phyloP scores from a whole-genome alignment of 768 basidiomycete species.

The Rhizopogon vulgaris region DNA sequence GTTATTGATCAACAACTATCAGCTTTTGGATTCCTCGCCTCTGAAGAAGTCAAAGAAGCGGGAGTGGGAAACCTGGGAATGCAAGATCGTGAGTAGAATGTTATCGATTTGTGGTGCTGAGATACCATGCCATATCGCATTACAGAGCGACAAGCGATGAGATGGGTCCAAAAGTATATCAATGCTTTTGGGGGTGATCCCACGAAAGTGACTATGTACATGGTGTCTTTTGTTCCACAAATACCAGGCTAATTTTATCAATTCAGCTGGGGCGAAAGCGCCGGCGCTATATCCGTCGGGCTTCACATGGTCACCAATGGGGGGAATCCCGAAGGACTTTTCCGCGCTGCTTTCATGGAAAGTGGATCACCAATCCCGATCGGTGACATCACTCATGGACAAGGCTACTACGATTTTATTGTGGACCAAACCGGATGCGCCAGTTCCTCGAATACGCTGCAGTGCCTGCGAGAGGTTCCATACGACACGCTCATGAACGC shows the following conservation, averaged over 20 bases:
- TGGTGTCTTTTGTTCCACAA: background rate
- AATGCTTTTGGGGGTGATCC: slow-evolving; percentile 60
- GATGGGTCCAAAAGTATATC: slow-evolving; percentile 67
- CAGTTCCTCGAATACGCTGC: slow-evolving; percentile 31
- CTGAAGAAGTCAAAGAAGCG: slow-evolving; percentile 45
- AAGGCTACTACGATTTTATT: slow-evolving; percentile 38
- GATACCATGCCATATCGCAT: background rate
- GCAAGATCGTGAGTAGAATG: slow-evolving; percentile 50
- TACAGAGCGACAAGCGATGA: slow-evolving; percentile 48
- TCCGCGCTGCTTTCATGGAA: slow-evolving; percentile 47
- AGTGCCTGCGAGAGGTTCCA: slow-evolving; percentile 34
- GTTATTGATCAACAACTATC: background rate
- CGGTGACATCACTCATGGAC: slow-evolving; percentile 36
- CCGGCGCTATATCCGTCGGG: slow-evolving; percentile 50
- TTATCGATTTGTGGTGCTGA: background rate
- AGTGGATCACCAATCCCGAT: slow-evolving; percentile 42
- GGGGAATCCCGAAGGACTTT: slow-evolving; percentile 40
- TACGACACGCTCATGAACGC: slow-evolving; percentile 33
- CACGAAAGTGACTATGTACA: slow-evolving; percentile 51
- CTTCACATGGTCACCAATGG: slow-evolving; percentile 44
- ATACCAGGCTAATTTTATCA: slow-evolving; percentile 18
- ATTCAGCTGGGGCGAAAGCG: slow-evolving; percentile 47
- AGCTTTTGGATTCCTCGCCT: slow-evolving; percentile 49
- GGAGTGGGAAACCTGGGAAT: slow-evolving; percentile 61
- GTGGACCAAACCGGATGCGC: slow-evolving; percentile 37